Conservation (phyloP, 2,329 filamentous ascomycete species). For the Cladorrhinum sp. region DNA sequence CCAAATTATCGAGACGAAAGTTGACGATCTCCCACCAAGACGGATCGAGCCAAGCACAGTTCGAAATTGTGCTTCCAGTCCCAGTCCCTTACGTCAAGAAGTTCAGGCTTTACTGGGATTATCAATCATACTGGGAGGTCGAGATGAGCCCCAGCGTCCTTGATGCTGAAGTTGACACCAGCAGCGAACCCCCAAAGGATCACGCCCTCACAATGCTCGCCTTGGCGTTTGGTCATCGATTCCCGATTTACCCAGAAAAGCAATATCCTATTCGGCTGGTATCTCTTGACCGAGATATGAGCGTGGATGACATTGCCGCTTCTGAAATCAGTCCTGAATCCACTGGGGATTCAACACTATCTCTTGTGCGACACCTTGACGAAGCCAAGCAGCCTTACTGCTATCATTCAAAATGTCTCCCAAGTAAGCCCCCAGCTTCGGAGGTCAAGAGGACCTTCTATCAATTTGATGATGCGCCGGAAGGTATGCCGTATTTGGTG, state of each 20-base stretch:
- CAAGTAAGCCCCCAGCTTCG: constrained; percentile 42
- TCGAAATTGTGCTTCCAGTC: constrained; percentile 45
- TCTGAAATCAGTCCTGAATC: constrained; percentile 27
- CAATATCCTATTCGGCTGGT: constrained; percentile 45
- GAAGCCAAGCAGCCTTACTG: constrained; percentile 36
- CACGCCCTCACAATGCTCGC: constrained; percentile 46
- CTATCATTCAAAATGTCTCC: constrained; percentile 40
- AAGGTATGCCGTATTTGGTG: constrained; percentile 48
- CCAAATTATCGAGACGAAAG: constrained; percentile 30
- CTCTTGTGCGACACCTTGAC: constrained; percentile 40
- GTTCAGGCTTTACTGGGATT: constrained; percentile 42
- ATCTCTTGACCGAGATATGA: constrained; percentile 28
- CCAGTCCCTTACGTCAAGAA: constrained; percentile 37
- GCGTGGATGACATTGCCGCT: constrained; percentile 33
- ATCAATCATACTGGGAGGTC: constrained; percentile 36
- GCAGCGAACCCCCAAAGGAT: constrained; percentile 34
- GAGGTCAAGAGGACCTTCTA: constrained; percentile 38
- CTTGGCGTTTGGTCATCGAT: constrained; percentile 49
- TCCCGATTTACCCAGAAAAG: constrained; percentile 34
- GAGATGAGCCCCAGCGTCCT: background rate
- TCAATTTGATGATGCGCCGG: constrained; percentile 39
- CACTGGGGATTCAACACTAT: constrained; percentile 21
- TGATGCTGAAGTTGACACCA: background rate
- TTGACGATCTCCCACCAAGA: constrained; percentile 37
- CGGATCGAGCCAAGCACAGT: constrained; percentile 33